phyloP scores from a whole-genome alignment of 2,329 filamentous ascomycete species.

The Trichoderma sp. region DNA sequence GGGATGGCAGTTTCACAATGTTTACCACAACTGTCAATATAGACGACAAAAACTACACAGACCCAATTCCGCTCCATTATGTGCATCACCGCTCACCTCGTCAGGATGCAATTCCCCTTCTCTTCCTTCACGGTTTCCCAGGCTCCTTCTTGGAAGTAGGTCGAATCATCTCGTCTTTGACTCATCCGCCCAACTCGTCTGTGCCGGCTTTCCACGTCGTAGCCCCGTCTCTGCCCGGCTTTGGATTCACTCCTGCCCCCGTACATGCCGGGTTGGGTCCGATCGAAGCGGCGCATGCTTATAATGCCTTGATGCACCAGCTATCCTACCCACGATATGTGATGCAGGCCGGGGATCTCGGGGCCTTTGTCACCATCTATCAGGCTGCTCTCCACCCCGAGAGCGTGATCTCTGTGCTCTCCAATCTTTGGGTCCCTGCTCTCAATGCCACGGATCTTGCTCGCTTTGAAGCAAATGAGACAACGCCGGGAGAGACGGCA shows the following conservation, averaged over 20 bases:
- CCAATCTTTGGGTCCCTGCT: neutral
- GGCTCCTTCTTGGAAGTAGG: neutral
- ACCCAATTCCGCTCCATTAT: neutral
- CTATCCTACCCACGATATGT: neutral
- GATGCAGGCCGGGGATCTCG: neutral
- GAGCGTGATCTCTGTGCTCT: neutral
- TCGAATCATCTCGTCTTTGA: neutral
- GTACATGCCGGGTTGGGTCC: neutral
- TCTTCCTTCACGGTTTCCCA: neutral
- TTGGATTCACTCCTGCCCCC: neutral
- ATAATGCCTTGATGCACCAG: constrained; percentile 1
- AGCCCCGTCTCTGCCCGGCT: neutral
- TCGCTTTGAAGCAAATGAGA: neutral
- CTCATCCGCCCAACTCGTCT: neutral
- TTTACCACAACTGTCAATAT: neutral
- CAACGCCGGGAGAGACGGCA: neutral
- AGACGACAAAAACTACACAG: neutral
- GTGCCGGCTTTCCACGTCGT: neutral
- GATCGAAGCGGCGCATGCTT: neutral
- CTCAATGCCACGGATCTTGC: neutral
- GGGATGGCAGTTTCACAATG: neutral
- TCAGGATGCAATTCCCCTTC: neutral
- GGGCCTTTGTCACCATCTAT: neutral
- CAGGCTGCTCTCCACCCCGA: neutral
- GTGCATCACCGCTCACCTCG: neutral